Evolutionary conservation across 257 asterid species (phyloP), one percentile per base, ranked within the genome.

Genomic region (Lycium ferocissimum): DNA sequence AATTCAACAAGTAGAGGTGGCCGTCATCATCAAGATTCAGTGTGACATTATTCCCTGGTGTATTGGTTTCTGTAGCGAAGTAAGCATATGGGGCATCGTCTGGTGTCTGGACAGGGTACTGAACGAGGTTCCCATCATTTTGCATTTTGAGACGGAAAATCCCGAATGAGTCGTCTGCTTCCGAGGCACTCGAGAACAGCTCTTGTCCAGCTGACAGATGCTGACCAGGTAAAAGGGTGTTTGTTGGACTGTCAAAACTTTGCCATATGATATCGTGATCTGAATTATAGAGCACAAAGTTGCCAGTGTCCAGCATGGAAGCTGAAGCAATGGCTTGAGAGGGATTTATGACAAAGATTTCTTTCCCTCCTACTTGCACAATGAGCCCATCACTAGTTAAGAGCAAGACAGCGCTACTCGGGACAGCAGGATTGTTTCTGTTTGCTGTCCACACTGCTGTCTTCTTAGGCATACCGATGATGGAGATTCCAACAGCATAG

Each of bases 251-350:
- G 20, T 88, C 93, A 38, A 89, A 91, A 87, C 94, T 93, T 87
- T 86, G 94, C 97, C 97, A 92, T 2, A 83, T 80, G n/a, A 88
- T 37, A 11, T 14, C 45, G 2, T 49, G 56, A 20, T 35, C 43
- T 5, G 87, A 81, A 78, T 76, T 8, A 51, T 90, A 91, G 22
- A 93, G 85, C 53, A 91, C 94, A 26, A 92, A 91, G 84, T 93
- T 92, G 0, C 95, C 97, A n/a, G 65, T 87, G 57, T 93, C 90
- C 9, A 84, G 89, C 91, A 93, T 90, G 9, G 92, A 86, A 43
- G 92, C 95, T 2, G 72, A 67, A 2, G 87, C 75, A 20, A 89
- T 84, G 2, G 85, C 15, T 26, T 7, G 72, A 11, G 82, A 2
- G 12, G 73, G 54, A 65, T 3, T 57, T 3, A n/a, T 83, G 35